Evolutionary conservation across 176 grass and related monocot species (phyloP).

Genomic region (Microstegium vimineum): DNA sequence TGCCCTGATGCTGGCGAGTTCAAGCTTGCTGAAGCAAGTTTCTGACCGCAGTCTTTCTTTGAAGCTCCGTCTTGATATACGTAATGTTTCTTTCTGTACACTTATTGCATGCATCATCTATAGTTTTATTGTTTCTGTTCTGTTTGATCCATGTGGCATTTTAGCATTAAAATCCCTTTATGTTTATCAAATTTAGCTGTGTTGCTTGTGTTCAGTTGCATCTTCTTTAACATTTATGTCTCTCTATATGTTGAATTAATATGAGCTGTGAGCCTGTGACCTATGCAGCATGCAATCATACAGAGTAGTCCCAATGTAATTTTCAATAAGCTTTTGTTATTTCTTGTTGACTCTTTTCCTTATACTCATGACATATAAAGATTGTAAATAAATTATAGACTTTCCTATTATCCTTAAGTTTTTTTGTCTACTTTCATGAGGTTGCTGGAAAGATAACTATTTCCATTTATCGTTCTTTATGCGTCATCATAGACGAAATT

Average conservation of each 20-base stretch:
- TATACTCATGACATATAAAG: not conserved
- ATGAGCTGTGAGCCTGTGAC: not conserved
- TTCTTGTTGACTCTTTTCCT: slow-evolving; percentile 13
- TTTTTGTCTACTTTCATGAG: not conserved
- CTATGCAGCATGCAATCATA: slow-evolving; percentile 16
- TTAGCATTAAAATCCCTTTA: slow-evolving; percentile 3
- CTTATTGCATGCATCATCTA: slow-evolving; percentile 31
- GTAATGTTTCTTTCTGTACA: slow-evolving; percentile 75
- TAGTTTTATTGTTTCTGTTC: slow-evolving; percentile 31
- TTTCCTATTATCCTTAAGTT: slow-evolving; percentile 2
- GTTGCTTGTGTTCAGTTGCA: slow-evolving; percentile 18
- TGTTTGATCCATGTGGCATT: slow-evolving; percentile 20
- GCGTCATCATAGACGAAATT: not conserved
- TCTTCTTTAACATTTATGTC: slow-evolving; percentile 35
- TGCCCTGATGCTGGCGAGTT: slow-evolving; percentile 97
- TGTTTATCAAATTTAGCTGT: not conserved
- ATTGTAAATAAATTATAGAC: not conserved
- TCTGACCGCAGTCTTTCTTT: slow-evolving; percentile 77
- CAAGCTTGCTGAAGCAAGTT: slow-evolving; percentile 99
- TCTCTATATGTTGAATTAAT: slow-evolving; percentile 1
- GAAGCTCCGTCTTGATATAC: slow-evolving; percentile 92
- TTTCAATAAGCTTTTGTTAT: slow-evolving; percentile 4
- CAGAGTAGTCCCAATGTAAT: slow-evolving; percentile 4
- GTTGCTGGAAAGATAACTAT: not conserved
- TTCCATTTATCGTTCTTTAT: not conserved